Percentiles rank a stretch among this genome's conserved stretches.
Conservation (phyloP, 2,329 filamentous ascomycete genomes). For the Aspergillus sp. region DNA sequence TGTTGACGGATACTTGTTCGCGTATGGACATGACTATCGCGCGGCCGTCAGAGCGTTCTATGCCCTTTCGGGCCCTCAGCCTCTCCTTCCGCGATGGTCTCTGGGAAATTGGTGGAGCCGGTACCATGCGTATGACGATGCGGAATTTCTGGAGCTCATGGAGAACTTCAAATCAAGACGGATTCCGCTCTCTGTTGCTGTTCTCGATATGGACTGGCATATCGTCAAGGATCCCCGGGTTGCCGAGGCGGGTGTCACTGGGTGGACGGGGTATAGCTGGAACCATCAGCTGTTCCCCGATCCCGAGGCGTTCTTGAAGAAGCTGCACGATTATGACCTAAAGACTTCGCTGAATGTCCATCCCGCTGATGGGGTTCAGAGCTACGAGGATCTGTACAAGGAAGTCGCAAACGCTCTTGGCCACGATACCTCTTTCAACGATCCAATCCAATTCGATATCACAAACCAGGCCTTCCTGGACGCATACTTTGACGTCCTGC, state of each 20-base stretch:
- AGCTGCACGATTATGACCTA: conserved; percentile 57
- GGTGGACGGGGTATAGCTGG: conserved; percentile 68
- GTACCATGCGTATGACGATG: conserved; percentile 62
- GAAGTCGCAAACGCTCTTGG: conserved; percentile 58
- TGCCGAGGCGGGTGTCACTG: conserved; percentile 42
- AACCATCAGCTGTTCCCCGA: conserved; percentile 63
- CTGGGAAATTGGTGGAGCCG: conserved; percentile 70
- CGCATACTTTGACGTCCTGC: conserved; percentile 63
- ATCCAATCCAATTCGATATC: conserved; percentile 62
- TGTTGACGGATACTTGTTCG: conserved; percentile 64
- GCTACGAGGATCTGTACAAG: conserved; percentile 61
- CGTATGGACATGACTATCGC: conserved; percentile 62
- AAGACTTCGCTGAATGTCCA: conserved; percentile 66
- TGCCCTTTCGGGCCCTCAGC: conserved; percentile 60
- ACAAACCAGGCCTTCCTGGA: conserved; percentile 59
- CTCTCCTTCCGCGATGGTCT: conserved; percentile 60
- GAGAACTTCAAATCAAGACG: conserved; percentile 57
- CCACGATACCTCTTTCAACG: conserved; percentile 55
- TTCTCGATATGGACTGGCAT: conserved; percentile 72
- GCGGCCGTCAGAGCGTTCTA: conserved; percentile 61
- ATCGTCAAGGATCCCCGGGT: conserved; percentile 54
- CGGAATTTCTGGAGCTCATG: conserved; percentile 63
- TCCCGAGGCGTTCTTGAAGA: conserved; percentile 56
- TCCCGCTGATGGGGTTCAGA: conserved; percentile 62
- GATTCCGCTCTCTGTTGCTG: conserved; percentile 63